phyloP scores from a whole-genome alignment of 2,329 filamentous ascomycete genomes.

The Botryotinia convoluta region DNA sequence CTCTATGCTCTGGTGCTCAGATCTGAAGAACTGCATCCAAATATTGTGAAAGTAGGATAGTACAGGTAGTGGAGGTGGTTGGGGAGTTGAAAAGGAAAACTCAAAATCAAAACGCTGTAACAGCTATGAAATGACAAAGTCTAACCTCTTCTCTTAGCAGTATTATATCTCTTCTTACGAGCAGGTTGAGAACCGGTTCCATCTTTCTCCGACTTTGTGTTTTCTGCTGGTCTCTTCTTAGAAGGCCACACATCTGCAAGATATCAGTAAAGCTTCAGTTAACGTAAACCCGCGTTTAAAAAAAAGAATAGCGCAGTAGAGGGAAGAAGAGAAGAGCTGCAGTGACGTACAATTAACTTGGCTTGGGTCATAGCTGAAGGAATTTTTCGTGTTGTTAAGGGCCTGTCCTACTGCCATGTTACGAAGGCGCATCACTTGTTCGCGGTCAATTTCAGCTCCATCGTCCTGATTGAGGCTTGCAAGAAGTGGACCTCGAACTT shows the following conservation, averaged over 20 bases:
- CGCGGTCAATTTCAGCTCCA: too few relatives aligned
- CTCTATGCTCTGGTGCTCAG: too few relatives aligned
- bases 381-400: too few relatives aligned
- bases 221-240: not conserved
- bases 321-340: not conserved
- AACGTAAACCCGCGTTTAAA: too few relatives aligned
- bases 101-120: not conserved
- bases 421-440: too few relatives aligned
- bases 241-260: not conserved
- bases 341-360: not conserved
- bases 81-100: not conserved
- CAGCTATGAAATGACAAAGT: not conserved
- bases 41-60: not conserved
- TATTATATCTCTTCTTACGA: not conserved
- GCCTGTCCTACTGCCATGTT: accelerated
- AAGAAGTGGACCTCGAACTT: not conserved
- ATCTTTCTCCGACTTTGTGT: not conserved
- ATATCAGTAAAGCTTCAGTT: not conserved
- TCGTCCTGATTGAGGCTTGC: accelerated
- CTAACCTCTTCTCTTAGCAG: not conserved
- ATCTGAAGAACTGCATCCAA: too few relatives aligned
- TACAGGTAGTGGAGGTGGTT: not conserved
- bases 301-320: accelerated
- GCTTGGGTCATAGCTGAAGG: not conserved
- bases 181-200: not conserved